Base-by-base conservation (phyloP, 2,329 filamentous ascomycete species). In the Zarea fungicola region DNA sequence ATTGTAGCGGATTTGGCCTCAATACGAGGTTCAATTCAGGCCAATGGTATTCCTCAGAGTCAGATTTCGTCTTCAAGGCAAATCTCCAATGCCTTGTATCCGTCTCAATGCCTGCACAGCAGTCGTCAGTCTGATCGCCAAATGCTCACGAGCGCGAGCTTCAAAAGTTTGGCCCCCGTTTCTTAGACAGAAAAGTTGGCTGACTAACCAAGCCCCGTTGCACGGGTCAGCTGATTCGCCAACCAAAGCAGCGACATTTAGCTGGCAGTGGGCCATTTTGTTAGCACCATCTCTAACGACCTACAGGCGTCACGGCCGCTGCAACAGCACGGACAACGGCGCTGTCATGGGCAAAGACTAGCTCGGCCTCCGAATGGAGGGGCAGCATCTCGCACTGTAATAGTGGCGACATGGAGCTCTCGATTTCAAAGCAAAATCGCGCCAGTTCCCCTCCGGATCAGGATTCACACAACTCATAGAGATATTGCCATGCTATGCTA, bases 1-100 rank as follows among this genome's bases (percentile, higher is more conserved):
- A 92, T 92, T 36, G 51, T 72, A 66, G 58, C 55, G 58, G 50
- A 21, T 22, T 34, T 3, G 36, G 44, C 44, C 23, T 51, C 34
- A 14, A 31, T 54, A 55, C 14, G 54, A 54, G 43, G 37, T 42
- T n/a, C 48, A 50, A 53, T 39, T 58, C 51, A 51, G 16, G 14
- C 19, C 14, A 14, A 6, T 3, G 4, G 2, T 18, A 4, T 26
- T 48, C 6, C 34, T 2, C 11, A 4, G 10, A 28, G 29, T 1
- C 16, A 14, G 3, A 3, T 4, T 19, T 2, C 19, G 32, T 2
- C n/a, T 5, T 6, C 35, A 32, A n/a, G 19, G n/a, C 13, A n/a
- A 6, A 22, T 11, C 16, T n/a, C n/a, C 9, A 34, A 6, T 29
- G 28, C 28, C 28, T 19, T 7, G 5, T 10, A n/a, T 26, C 26